Conservation (phyloP, 345 rosid species). For the Syzygium oleosum region DNA sequence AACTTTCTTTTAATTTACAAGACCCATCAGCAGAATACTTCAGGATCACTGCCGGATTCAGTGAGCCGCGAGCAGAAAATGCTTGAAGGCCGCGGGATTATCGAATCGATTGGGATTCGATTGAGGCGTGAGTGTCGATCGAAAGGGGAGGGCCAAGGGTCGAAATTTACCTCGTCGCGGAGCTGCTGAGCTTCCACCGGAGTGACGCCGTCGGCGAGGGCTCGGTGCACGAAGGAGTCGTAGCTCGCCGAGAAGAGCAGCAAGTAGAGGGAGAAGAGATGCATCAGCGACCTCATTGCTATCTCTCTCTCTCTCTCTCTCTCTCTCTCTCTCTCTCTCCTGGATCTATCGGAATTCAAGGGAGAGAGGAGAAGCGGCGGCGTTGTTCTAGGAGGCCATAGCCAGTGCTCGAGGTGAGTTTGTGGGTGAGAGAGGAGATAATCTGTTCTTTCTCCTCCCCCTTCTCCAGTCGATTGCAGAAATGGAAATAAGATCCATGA, state of each 20-base stretch:
- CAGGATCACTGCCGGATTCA: background rate
- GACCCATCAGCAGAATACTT: background rate
- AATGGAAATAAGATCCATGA: background rate
- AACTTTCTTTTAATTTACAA: background rate
- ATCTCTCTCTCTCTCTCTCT: background rate
- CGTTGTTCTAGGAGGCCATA: background rate
- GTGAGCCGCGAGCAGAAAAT: background rate
- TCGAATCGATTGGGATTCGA: background rate
- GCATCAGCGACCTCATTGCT: conserved; percentile 1
- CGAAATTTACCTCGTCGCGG: conserved; percentile 74
- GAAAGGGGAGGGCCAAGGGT: background rate
- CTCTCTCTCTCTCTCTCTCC: background rate
- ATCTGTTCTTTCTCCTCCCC: background rate
- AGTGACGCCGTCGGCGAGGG: conserved; percentile 60
- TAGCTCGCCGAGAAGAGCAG: conserved; percentile 4
- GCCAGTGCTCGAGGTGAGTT: background rate
- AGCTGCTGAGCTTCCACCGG: conserved; percentile 68
- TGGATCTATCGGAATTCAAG: background rate
- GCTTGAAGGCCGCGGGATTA: background rate
- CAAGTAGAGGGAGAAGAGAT: conserved; percentile 15
- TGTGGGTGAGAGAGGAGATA: background rate
- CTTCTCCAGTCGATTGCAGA: background rate
- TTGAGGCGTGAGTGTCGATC: background rate
- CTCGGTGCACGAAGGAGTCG: conserved; percentile 10
- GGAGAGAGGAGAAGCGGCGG: background rate